Evolutionary conservation across 2,329 filamentous ascomycete genomes (phyloP), one percentile per base, ranked within the genome.

Genomic region (Aspergillus clavatus): DNA sequence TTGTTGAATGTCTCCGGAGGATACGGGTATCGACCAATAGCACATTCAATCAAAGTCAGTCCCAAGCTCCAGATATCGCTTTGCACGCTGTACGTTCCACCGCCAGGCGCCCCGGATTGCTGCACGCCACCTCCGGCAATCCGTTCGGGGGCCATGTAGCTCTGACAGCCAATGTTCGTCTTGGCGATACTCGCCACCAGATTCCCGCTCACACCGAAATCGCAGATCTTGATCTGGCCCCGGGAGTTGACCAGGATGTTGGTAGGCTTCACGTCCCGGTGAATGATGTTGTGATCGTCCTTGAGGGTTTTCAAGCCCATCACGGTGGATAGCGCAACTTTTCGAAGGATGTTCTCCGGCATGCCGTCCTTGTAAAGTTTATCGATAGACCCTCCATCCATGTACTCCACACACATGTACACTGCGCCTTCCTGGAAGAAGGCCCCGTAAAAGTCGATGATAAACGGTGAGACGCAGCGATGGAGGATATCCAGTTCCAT

Each of bases 391-490:
- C 93, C 93, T 38, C 93, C 93, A 63, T 98, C 90, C 93, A 98
- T 98, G 70, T 89, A 95, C 70, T 98, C 93, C 67, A 98, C 95
- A 71, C 93, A 98, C 67, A 98, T 97, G 69, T 98, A 98, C 1
- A 98, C 93, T 0, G 93, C 93, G 22, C 93, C 91, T 72, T 98
- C 93, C 63, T 98, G 93, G 76, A 96, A 98, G 67, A 98, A 98
- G 4, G 93, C 93, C 1, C 93, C 93, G 66, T 97, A 98, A 61
- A 98, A 98, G 63, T 98, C 91, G 67, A 98, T 93, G 56, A 98
- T 97, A 68, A 91, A 95, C 0, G 93, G 91, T 2, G 89, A 96
- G 3, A 93, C 77, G 62, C 93, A 98, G 57, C 93, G 87, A 70
- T 98, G 93, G 2, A 98, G 75, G 52, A 98, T 91, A 60, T 98